Base-by-base conservation (phyloP, 495 filamentous ascomycete genomes). In the Hypoxylon lienhwacheense region DNA sequence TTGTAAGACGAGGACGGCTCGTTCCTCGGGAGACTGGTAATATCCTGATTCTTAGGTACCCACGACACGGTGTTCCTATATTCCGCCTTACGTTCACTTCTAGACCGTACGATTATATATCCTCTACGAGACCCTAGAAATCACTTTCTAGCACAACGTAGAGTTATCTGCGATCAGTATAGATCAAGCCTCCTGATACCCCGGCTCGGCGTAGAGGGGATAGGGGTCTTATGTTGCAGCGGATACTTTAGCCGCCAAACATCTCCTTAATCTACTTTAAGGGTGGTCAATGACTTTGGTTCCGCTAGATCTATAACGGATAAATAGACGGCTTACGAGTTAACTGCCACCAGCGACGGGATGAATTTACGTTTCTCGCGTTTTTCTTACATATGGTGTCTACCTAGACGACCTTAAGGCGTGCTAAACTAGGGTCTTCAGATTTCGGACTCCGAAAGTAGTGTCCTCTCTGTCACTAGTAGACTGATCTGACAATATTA, bases 181-280 rank as follows among this genome's bases (percentile, higher is more conserved):
- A 42, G 28, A n/a, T 26, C 15, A 40, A 29, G 25, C 29, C 44
- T 44, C 53, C n/a, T 32, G 47, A 53, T 55, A 29, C 59, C 52
- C 59, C 59, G 59, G 52, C 59, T 62, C 42, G 59, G 59, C 59
- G 43, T 37, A 48, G 59, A 62, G 53, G 47, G 15, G 53, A 47
- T 32, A 42, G 31, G 32, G 21, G n/a, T 48, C 36, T 40, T 11
- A 34, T 20, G 45, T 60, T 45, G 39, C 34, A 45, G 7, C 12
- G 6, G 19, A 12, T 28, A 33, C 19, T 61, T 61, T 61, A 61
- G 58, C 58, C 58, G 58, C 25, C 46, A 61, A 14, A 36, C 2
- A 31, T 17, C 33, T 45, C 12, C n/a, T 37, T 19, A 14, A 50
- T 12, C 45, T 50, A 48, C 33, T 54, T 43, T 15, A 49, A 31